A percentile compares a stretch with the other conserved stretches of the same genome.
Evolutionary conservation across 306 rosid species (phyloP).

Genomic region (Dryas alaskensis): DNA sequence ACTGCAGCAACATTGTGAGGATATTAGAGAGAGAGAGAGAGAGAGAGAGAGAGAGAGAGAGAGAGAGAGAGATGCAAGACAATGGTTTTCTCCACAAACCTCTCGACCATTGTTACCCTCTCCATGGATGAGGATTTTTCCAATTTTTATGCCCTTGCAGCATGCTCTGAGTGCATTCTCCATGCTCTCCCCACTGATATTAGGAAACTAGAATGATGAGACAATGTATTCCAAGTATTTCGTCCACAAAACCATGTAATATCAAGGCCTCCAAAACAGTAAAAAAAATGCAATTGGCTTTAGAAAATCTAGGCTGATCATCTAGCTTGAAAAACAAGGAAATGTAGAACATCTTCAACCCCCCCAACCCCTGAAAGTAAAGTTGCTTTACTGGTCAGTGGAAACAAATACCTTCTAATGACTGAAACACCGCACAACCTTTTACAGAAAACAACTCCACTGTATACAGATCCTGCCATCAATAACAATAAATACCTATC

Average conservation of each 20-base stretch:
- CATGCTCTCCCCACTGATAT: conserved; percentile 27
- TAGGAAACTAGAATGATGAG: neutral
- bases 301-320: too few species aligned
- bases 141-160: conserved; percentile 25
- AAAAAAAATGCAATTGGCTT: too few species aligned
- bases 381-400: neutral
- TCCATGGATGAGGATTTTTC: conserved; percentile 28
- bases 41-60: neutral
- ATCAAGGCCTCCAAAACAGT: neutral
- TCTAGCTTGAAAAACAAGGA: too few species aligned
- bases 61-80: neutral
- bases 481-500: neutral
- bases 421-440: conserved; percentile 26
- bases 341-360: too few species aligned
- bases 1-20: neutral
- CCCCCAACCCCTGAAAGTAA: too few species aligned
- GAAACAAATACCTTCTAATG: conserved; percentile 25
- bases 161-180: conserved; percentile 31
- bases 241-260: neutral
- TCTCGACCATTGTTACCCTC: conserved; percentile 23
- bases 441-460: conserved; percentile 24
- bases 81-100: conserved; percentile 8
- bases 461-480: conserved; percentile 22
- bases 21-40: neutral
- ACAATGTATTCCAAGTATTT: neutral